Conservation (phyloP, 495 filamentous ascomycete species). For the Saxophila tyrrhenica region DNA sequence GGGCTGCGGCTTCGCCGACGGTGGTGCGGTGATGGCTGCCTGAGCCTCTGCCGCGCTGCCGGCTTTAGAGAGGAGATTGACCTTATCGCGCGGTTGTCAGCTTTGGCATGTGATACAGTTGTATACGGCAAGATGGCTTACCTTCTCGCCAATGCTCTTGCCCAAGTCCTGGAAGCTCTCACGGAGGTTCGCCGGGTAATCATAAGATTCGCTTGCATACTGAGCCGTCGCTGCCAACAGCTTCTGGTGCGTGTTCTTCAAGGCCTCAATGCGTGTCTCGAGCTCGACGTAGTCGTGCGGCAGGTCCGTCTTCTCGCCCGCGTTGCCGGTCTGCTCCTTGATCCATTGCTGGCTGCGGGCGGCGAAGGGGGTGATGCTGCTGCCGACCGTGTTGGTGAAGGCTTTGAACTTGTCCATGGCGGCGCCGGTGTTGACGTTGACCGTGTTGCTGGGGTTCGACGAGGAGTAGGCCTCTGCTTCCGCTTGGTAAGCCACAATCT, state of each 20-base stretch:
- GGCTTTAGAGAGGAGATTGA: constrained; percentile 74
- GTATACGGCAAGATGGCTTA: neutral
- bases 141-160: constrained; percentile 93
- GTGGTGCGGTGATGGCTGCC: constrained; percentile 83
- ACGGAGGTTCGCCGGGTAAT: constrained; percentile 97
- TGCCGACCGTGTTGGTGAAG: constrained; percentile 11
- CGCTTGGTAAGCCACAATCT: neutral
- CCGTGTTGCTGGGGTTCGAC: neutral
- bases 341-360: constrained; percentile 91
- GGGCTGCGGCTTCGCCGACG: constrained; percentile 85
- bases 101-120: neutral
- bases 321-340: constrained; percentile 91
- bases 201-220: constrained; percentile 92
- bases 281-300: constrained; percentile 96
- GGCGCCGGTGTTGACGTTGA: neutral
- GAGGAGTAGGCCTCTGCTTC: constrained; percentile 1
- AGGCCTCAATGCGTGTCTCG: constrained; percentile 95
- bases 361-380: constrained; percentile 68
- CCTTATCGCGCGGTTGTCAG: constrained; percentile 4
- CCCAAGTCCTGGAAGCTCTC: constrained; percentile 94
- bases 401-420: constrained; percentile 20
- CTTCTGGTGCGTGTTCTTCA: constrained; percentile 94
- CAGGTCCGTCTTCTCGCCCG: constrained; percentile 94
- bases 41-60: constrained; percentile 83
- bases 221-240: constrained; percentile 91